Conservation (phyloP, 2,329 filamentous ascomycete species). For the Xylaria sp. region DNA sequence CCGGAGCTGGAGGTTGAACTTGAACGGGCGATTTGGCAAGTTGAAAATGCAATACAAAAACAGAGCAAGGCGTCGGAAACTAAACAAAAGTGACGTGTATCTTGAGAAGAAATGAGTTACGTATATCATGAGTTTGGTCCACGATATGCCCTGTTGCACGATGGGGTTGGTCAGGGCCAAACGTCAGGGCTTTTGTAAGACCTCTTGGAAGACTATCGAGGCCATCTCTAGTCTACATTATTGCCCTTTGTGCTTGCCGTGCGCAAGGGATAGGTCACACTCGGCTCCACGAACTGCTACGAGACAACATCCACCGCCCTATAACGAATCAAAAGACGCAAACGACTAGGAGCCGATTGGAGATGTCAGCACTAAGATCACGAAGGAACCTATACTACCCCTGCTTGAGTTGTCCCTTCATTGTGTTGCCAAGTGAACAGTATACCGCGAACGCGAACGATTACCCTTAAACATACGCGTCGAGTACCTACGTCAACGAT, state of each 20-base stretch:
- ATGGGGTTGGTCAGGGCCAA: not conserved
- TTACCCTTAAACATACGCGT: not conserved
- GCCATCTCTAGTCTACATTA: not conserved
- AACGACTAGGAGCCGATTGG: not conserved
- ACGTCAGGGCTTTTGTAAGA: not conserved
- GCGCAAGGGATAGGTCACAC: not conserved
- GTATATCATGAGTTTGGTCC: not conserved
- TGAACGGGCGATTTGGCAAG: conserved; percentile 80
- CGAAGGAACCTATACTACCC: not conserved
- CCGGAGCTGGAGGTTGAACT: conserved; percentile 78
- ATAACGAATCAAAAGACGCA: not conserved
- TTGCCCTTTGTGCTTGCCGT: conserved; percentile 1
- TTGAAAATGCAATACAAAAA: conserved; percentile 60
- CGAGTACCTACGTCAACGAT: not conserved
- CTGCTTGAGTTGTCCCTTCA: not conserved
- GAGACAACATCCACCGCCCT: not conserved
- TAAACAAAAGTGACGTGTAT: conserved; percentile 11
- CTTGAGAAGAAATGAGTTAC: conserved; percentile 19
- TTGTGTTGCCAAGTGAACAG: not conserved
- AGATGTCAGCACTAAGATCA: too few species aligned
- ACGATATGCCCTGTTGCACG: not conserved
- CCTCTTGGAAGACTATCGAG: not conserved
- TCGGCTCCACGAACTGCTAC: conserved; percentile 1
- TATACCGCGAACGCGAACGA: not conserved
- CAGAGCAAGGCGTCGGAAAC: conserved; percentile 10